These are phyloP conservation scores for Fusarium sp. DNA, from an alignment of 2,329 filamentous ascomycete species.

Conservation along the genomic window DNA sequence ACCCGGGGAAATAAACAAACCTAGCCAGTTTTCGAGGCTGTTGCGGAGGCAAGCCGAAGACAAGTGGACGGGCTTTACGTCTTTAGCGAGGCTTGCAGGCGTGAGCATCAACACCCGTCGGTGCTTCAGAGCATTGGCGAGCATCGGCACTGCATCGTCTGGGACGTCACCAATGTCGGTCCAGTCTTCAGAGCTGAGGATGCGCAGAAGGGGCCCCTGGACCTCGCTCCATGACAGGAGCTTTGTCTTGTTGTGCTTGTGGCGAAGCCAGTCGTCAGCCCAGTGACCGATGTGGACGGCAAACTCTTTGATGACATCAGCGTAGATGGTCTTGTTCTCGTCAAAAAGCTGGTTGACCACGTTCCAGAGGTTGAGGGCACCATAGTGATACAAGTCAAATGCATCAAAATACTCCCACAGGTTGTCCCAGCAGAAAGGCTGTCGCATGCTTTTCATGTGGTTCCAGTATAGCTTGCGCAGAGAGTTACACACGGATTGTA, in stretches of 20 bases:
- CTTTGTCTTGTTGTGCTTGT: constrained; percentile 46
- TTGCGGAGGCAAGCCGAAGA: constrained; percentile 41
- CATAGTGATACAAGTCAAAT: constrained; percentile 59
- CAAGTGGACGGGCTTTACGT: constrained; percentile 43
- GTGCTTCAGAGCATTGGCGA: constrained; percentile 49
- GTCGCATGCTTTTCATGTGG: constrained; percentile 49
- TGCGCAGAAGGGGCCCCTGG: constrained; percentile 42
- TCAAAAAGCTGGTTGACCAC: constrained; percentile 55
- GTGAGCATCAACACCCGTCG: constrained; percentile 47
- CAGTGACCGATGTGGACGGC: constrained; percentile 50
- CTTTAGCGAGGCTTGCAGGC: constrained; percentile 6
- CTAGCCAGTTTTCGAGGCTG: constrained; percentile 52
- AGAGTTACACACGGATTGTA: constrained; percentile 55
- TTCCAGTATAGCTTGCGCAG: constrained; percentile 53
- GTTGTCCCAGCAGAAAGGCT: constrained; percentile 52
- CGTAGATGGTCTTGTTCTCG: constrained; percentile 54
- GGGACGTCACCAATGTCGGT: constrained; percentile 45
- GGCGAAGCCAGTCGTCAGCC: constrained; percentile 52
- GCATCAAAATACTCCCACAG: constrained; percentile 63
- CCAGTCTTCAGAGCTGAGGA: constrained; percentile 47
- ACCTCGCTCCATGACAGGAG: constrained; percentile 47
- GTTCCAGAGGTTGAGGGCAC: constrained; percentile 62
- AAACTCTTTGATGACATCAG: constrained; percentile 40
- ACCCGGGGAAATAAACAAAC: constrained; percentile 38
- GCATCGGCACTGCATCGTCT: constrained; percentile 46